Evolutionary conservation across 768 basidiomycete species (phyloP).

Genomic region (Russula lepida): DNA sequence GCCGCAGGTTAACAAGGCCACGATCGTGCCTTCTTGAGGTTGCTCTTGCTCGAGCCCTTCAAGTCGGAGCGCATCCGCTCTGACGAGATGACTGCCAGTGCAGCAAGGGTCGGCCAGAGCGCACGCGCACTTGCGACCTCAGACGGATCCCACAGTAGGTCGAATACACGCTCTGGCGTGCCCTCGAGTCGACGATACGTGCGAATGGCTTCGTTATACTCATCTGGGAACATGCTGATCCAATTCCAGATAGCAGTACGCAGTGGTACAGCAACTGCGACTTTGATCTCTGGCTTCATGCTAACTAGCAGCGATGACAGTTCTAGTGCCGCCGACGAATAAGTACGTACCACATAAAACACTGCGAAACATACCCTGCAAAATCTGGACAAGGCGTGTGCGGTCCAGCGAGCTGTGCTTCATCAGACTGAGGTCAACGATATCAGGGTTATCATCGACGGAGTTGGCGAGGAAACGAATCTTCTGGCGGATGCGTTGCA

Average conservation of each 20-base stretch:
- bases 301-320: slow-evolving; percentile 74
- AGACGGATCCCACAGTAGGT: slow-evolving; percentile 49
- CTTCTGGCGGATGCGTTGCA: slow-evolving; percentile 57
- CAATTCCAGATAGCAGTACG: slow-evolving; percentile 84
- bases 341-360: background rate
- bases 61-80: slow-evolving; percentile 59
- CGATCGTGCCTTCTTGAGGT: slow-evolving; percentile 19
- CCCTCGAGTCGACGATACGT: slow-evolving; percentile 62
- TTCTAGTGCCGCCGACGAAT: slow-evolving; percentile 36
- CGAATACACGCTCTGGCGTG: slow-evolving; percentile 80
- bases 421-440: slow-evolving; percentile 69
- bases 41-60: slow-evolving; percentile 15
- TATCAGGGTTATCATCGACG: slow-evolving; percentile 51
- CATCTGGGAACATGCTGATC: slow-evolving; percentile 69
- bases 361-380: slow-evolving; percentile 46
- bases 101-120: slow-evolving; percentile 75
- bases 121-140: slow-evolving; percentile 37
- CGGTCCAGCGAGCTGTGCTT: slow-evolving; percentile 70
- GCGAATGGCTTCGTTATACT: slow-evolving; percentile 67
- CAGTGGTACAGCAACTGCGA: slow-evolving; percentile 62
- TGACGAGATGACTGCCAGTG: slow-evolving; percentile 58
- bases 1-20: background rate
- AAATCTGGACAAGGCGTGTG: slow-evolving; percentile 53
- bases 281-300: slow-evolving; percentile 67
- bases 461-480: slow-evolving; percentile 55